phyloP scores from a whole-genome alignment of 106 monocot genomes.

The Allium cepa region DNA sequence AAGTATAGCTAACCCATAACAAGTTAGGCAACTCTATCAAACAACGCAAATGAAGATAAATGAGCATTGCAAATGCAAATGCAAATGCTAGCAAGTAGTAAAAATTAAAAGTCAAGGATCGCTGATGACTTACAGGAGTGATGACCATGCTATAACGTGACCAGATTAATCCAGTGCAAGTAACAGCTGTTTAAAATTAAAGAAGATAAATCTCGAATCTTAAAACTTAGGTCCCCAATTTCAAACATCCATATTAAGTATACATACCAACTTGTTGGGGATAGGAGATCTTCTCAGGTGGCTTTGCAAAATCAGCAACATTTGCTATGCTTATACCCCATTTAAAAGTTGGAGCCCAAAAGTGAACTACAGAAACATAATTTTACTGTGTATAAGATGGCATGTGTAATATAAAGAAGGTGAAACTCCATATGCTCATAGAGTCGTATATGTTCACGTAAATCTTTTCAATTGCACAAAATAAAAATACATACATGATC shows the following conservation, averaged over 20 bases:
- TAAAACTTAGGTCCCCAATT: background rate
- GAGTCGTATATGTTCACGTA: too few species aligned
- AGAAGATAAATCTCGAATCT: background rate
- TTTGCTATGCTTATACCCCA: conserved; percentile 97
- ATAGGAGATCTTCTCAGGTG: conserved; percentile 85
- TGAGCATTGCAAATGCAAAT: too few species aligned
- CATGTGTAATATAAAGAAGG: too few species aligned
- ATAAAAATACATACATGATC: too few species aligned
- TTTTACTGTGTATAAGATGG: background rate
- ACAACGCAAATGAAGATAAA: too few species aligned
- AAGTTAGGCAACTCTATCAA: too few species aligned
- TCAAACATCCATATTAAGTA: background rate
- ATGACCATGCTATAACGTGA: conserved; percentile 44
- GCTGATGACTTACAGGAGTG: conserved; percentile 27
- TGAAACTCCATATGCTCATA: too few species aligned
- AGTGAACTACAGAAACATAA: conserved; percentile 60
- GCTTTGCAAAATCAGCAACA: conserved; percentile 75
- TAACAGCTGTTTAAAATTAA: conserved; percentile 27
- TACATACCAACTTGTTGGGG: conserved; percentile 84
- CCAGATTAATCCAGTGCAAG: conserved; percentile 45
- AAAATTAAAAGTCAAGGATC: too few species aligned
- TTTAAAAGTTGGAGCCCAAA: conserved; percentile 93
- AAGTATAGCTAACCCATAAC: too few species aligned
- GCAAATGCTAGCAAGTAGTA: too few species aligned
- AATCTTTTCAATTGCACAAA: too few species aligned